A percentile compares a stretch with the other conserved stretches of the same genome.
These are phyloP conservation scores for Nakaseomyces kungkrabaensis DNA, from an alignment of 1,139 yeast genomes.

Conservation along the genomic window DNA sequence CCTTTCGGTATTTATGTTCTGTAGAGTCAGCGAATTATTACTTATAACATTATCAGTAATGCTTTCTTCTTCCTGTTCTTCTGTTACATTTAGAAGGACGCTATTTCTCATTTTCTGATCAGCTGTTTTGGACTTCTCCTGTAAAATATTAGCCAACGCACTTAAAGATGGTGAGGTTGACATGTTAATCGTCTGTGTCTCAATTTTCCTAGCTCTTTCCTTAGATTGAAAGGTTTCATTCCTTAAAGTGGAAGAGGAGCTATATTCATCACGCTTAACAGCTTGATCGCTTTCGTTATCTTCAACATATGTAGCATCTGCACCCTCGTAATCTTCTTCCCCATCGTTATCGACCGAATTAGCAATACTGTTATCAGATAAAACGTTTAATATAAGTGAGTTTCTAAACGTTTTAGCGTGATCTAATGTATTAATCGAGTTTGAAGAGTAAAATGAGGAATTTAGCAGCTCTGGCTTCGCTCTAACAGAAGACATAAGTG, in stretches of 20 bases:
- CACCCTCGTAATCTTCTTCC: background rate
- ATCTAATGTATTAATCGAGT: conserved; percentile 27
- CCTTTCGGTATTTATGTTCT: background rate
- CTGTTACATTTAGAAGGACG: conserved; percentile 5
- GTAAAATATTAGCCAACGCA: conserved; percentile 32
- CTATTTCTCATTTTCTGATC: conserved; percentile 18
- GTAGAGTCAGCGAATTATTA: too few relatives aligned
- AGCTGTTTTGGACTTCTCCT: conserved; percentile 28
- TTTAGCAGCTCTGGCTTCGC: conserved; percentile 8
- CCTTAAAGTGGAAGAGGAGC: background rate
- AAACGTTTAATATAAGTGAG: conserved; percentile 34
- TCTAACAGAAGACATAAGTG: background rate
- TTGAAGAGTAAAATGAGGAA: conserved; percentile 27
- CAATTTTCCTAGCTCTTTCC: conserved; percentile 8
- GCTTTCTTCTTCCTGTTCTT: conserved; percentile 14
- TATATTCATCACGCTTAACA: background rate
- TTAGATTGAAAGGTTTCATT: background rate
- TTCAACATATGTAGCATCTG: background rate
- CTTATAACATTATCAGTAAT: background rate
- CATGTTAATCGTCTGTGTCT: conserved; percentile 26
- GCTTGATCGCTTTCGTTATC: conserved; percentile 1
- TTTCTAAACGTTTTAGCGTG: conserved; percentile 43
- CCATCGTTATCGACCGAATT: background rate
- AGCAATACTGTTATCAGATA: conserved; percentile 16
- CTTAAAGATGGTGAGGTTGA: conserved; percentile 39